Conservation (phyloP, 371 early-diverging fungal genomes). For the Sporodiniella umbellata region DNA sequence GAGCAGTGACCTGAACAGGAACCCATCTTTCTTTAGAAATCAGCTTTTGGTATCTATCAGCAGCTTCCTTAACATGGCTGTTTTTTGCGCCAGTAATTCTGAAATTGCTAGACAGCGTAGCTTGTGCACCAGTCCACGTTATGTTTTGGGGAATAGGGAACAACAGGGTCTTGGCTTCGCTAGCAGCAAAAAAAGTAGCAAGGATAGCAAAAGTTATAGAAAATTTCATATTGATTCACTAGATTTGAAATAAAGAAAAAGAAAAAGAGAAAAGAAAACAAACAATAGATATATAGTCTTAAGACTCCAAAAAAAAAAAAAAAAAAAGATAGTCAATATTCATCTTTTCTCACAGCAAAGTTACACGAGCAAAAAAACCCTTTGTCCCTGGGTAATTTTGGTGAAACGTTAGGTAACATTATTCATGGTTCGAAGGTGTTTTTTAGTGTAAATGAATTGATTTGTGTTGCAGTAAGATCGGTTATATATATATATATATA, state of each 20-base stretch:
- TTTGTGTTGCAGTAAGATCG: too few relatives aligned
- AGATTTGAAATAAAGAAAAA: not conserved
- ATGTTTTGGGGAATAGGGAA: constrained; percentile 44
- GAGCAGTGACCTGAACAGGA: constrained; percentile 28
- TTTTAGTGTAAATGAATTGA: too few relatives aligned
- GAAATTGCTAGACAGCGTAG: constrained; percentile 19
- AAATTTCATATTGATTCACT: constrained; percentile 25
- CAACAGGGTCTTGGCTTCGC: constrained; percentile 34
- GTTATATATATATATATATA: too few relatives aligned
- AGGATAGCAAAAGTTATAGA: constrained; percentile 15
- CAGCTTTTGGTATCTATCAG: constrained; percentile 29
- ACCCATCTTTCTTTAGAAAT: constrained; percentile 41
- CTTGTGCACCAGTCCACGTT: constrained; percentile 31
- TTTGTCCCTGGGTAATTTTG: too few relatives aligned
- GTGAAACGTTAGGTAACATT: too few relatives aligned
- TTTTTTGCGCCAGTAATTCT: constrained; percentile 23
- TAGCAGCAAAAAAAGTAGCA: constrained; percentile 18
- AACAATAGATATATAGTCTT: too few relatives aligned
- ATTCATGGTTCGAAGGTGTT: too few relatives aligned
- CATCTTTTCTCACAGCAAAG: too few relatives aligned
- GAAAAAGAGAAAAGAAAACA: not conserved
- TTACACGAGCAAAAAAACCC: too few relatives aligned
- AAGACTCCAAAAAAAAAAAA: too few relatives aligned
- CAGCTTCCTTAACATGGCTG: constrained; percentile 30
- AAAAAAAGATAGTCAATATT: too few relatives aligned